Evolutionary conservation across 2,329 filamentous ascomycete genomes (phyloP).

Genomic region (Colletotrichum lupini): DNA sequence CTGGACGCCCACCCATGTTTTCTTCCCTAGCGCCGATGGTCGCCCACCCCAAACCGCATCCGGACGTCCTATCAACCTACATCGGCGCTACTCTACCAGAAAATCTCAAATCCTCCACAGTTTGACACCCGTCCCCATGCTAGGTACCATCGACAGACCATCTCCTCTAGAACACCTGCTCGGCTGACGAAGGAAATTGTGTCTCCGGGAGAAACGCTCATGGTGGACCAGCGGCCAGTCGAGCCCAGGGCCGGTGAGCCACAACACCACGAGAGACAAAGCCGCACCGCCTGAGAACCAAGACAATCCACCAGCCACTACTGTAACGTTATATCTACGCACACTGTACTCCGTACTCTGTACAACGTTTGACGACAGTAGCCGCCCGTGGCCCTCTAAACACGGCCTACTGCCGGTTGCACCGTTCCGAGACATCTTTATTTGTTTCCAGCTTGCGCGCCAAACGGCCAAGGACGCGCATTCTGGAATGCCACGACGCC

Average conservation of each 20-base stretch:
- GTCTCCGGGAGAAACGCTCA: neutral
- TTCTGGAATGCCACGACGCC: slow-evolving; percentile 16
- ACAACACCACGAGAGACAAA: neutral
- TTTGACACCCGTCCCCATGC: slow-evolving; percentile 5
- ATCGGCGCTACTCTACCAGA: slow-evolving; percentile 29
- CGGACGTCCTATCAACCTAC: slow-evolving; percentile 10
- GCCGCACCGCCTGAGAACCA: neutral
- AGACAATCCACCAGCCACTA: slow-evolving; percentile 4
- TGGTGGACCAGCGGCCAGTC: slow-evolving; percentile 12
- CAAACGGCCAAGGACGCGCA: neutral
- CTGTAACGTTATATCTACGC: neutral
- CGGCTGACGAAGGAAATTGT: slow-evolving; percentile 21
- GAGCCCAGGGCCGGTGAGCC: neutral
- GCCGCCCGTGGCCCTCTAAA: slow-evolving; percentile 1
- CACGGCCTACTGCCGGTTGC: slow-evolving; percentile 5
- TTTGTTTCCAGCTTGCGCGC: neutral
- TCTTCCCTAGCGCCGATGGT: slow-evolving; percentile 16
- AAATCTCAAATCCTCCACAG: slow-evolving; percentile 33
- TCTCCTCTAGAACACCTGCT: slow-evolving; percentile 16
- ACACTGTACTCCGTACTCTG: neutral
- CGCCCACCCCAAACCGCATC: slow-evolving; percentile 20
- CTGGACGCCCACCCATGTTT: neutral
- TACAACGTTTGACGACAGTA: slow-evolving; percentile 2
- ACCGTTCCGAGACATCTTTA: neutral
- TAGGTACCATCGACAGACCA: slow-evolving; percentile 16